Conservation (phyloP, 2,329 filamentous ascomycete genomes). For the Thielaviopsis musarum region DNA sequence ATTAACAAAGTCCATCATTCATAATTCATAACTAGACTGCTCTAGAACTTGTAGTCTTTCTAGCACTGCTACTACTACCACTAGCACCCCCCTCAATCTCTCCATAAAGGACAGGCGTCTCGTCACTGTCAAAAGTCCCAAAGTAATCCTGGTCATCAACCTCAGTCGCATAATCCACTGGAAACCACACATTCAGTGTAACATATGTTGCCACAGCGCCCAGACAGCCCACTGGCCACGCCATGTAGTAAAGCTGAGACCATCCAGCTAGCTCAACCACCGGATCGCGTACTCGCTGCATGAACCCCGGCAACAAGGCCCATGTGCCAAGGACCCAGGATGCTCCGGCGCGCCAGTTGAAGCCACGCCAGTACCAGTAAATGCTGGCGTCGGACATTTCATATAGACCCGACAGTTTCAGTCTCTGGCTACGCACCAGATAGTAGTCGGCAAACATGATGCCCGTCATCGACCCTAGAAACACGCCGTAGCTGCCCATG, state of each 20-base stretch:
- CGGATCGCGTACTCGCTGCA: constrained; percentile 16
- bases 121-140: constrained; percentile 14
- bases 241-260: constrained; percentile 17
- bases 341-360: constrained; percentile 25
- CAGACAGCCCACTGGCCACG: constrained; percentile 16
- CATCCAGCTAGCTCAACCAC: constrained; percentile 14
- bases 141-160: constrained; percentile 18
- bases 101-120: neutral
- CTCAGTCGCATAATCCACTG: constrained; percentile 13
- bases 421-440: constrained; percentile 20
- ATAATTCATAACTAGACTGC: too few species aligned
- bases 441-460: constrained; percentile 25
- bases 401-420: constrained; percentile 26
- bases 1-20: too few species aligned
- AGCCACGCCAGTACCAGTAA: constrained; percentile 24
- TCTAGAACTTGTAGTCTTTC: too few species aligned
- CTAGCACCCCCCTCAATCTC: too few species aligned
- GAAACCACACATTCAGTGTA: constrained; percentile 13
- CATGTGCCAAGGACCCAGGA: constrained; percentile 25
- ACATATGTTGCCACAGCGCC: constrained; percentile 14
- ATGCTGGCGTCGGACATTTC: constrained; percentile 21
- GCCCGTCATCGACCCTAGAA: constrained; percentile 25
- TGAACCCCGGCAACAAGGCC: constrained; percentile 26
- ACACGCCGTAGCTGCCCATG: constrained; percentile 19
- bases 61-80: too few species aligned